Evolutionary conservation across 2,329 filamentous ascomycete species (phyloP), one percentile per base, ranked within the genome.

Genomic region (Exophiala sp.): DNA sequence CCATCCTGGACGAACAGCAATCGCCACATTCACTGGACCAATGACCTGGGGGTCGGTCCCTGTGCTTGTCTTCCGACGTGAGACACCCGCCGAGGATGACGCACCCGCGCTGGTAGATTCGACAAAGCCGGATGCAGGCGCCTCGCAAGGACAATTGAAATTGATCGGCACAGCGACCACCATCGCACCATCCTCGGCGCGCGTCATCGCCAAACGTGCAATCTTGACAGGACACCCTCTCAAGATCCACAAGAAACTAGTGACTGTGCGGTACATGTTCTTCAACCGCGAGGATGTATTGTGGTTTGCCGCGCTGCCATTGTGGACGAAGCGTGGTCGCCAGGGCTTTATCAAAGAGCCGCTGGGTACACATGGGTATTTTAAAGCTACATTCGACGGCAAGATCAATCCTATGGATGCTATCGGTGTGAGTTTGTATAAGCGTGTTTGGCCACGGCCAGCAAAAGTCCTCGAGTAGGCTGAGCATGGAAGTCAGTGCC

Each of bases 261-360:
- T 99, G 55, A 99, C 95, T 0, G 86, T 99, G 43, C 87, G 94
- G 29, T 99, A 99, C 81, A 99, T 99, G 95, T 99, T 99, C 81
- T 99, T 99, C 84, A 95, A 92, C 77, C 79, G 87, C 45, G 89
- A 92, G 65, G 95, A 99, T 62, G 89, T 99, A 32, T 84, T 88
- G 63, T 99, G 94, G 91, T 99, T 97, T 82, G 95, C 96, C 77
- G 92, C 92, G 1, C 71, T 99, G 68, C 92, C 94, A 56, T 74
- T 99, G 60, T 99, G 92, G 91, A 99, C 94, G 4, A 89, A 84
- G 75, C 77, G 92, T 29, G 94, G 94, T 5, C 80, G 94, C 58
- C 89, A 84, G 62, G 94, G 94, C 7, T 96, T 86, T 70, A 84
- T 99, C 77, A 96, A 96, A 78, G 94, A 99, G 77, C 82, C 87